These are phyloP conservation scores for Vitis cinerea DNA, from an alignment of 164 flowering plant species.

Conservation along the genomic window DNA sequence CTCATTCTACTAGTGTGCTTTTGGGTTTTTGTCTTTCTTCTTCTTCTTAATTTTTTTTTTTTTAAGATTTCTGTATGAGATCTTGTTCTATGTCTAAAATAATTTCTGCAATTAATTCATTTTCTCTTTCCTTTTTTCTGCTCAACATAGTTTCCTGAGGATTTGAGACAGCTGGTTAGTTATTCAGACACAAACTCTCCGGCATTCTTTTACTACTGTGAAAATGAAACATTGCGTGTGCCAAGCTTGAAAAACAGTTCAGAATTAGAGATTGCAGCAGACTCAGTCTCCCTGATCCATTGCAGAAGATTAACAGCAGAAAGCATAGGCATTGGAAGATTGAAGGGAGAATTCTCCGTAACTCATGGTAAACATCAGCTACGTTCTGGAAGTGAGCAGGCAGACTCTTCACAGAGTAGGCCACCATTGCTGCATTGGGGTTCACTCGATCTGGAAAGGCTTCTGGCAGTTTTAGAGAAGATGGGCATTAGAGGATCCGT, in stretches of 20 bases:
- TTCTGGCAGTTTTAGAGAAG: conserved; percentile 35
- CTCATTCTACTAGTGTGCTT: no score
- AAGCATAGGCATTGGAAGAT: conserved; percentile 41
- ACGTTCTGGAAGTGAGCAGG: conserved; percentile 17
- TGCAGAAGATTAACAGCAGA: conserved; percentile 37
- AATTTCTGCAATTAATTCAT: not conserved
- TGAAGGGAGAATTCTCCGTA: conserved; percentile 52
- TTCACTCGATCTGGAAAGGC: conserved; percentile 32
- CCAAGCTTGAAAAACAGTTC: conserved; percentile 35
- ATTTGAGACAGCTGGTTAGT: conserved; percentile 21
- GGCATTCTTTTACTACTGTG: conserved; percentile 33
- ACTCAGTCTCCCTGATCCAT: conserved; percentile 39
- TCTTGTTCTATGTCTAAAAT: not conserved
- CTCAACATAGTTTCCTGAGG: conserved; percentile 56
- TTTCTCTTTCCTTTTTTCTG: not conserved
- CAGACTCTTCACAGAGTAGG: conserved; percentile 13
- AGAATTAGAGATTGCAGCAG: conserved; percentile 47
- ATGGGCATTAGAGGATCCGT: conserved; percentile 46
- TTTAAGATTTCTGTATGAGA: not conserved
- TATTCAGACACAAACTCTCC: conserved; percentile 15
- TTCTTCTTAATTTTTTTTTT: not conserved
- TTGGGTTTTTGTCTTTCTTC: not conserved
- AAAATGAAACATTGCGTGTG: conserved; percentile 45
- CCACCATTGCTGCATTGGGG: conserved; percentile 47
- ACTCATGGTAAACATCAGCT: conserved; percentile 41